phyloP scores from a whole-genome alignment of 345 rosid species.

The Atalantia buxifolia region DNA sequence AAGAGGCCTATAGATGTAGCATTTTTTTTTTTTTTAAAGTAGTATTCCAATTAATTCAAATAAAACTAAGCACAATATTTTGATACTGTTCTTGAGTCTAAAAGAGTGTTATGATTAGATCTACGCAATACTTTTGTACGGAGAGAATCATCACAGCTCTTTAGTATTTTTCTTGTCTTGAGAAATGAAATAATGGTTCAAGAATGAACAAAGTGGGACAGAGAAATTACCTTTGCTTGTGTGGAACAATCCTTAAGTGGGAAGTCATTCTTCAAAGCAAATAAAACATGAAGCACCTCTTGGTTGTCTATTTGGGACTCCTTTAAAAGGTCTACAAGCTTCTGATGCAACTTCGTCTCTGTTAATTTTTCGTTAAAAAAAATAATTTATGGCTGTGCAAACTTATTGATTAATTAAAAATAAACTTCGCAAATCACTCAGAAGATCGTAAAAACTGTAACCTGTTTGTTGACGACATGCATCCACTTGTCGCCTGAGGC shows the following conservation, averaged over 20 bases:
- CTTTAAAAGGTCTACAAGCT: slow-evolving; percentile 39
- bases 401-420: neutral
- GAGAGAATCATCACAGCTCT: neutral
- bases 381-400: neutral
- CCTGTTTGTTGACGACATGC: slow-evolving; percentile 56
- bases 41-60: neutral
- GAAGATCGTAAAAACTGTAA: slow-evolving; percentile 17
- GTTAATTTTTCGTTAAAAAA: slow-evolving; percentile 16
- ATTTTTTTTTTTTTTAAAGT: no score
- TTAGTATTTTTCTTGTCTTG: neutral
- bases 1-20: neutral
- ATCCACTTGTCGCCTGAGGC: slow-evolving; percentile 53
- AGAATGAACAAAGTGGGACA: neutral
- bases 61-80: neutral
- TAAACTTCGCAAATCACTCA: slow-evolving; percentile 1
- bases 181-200: neutral
- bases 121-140: neutral
- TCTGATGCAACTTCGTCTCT: slow-evolving; percentile 58
- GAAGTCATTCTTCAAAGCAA: slow-evolving; percentile 49
- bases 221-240: slow-evolving; percentile 39
- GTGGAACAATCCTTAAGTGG: slow-evolving; percentile 54
- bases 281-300: slow-evolving; percentile 50
- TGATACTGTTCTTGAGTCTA: neutral
- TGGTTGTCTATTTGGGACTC: slow-evolving; percentile 55
- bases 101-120: neutral